phyloP scores from a whole-genome alignment of 1,139 yeast genomes.

The Geotrichum restrictum region DNA sequence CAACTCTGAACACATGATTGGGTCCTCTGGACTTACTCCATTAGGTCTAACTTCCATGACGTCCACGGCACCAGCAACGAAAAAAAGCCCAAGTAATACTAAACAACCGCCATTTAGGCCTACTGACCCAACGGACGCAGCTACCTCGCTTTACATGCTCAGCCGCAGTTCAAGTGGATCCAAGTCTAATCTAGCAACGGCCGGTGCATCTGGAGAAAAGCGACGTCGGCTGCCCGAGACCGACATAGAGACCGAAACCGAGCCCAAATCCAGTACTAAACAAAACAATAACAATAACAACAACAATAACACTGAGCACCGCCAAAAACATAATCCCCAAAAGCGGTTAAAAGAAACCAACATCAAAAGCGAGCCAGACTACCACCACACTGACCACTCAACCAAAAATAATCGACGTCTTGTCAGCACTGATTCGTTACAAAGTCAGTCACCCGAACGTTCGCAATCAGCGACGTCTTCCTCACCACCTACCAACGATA shows the following conservation, averaged over 20 bases:
- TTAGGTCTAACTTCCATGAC: slow-evolving; percentile 12
- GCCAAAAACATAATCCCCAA: no score
- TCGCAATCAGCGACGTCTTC: neutral
- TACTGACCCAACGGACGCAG: slow-evolving; percentile 17
- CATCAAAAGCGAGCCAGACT: neutral
- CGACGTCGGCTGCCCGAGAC: no score
- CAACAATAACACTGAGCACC: no score
- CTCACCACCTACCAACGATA: neutral
- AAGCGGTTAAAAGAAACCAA: neutral
- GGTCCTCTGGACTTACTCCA: slow-evolving; percentile 18
- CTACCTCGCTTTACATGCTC: slow-evolving; percentile 20
- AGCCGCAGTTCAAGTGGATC: slow-evolving; percentile 11
- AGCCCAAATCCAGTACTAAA: slow-evolving; percentile 3
- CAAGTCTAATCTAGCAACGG: slow-evolving; percentile 1
- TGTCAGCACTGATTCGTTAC: neutral
- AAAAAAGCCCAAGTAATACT: neutral
- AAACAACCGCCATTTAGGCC: neutral
- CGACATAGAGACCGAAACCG: slow-evolving; percentile 2
- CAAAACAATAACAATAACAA: no score
- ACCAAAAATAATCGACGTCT: no score
- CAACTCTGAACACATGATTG: slow-evolving; percentile 20
- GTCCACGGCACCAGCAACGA: slow-evolving; percentile 8
- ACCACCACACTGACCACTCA: no score
- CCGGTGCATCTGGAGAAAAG: neutral
- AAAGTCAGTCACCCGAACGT: neutral